A percentile compares a stretch with the other conserved stretches of the same genome.
Conservation (phyloP, 2,329 filamentous ascomycete genomes). For the Camptophora hylomeconis region DNA sequence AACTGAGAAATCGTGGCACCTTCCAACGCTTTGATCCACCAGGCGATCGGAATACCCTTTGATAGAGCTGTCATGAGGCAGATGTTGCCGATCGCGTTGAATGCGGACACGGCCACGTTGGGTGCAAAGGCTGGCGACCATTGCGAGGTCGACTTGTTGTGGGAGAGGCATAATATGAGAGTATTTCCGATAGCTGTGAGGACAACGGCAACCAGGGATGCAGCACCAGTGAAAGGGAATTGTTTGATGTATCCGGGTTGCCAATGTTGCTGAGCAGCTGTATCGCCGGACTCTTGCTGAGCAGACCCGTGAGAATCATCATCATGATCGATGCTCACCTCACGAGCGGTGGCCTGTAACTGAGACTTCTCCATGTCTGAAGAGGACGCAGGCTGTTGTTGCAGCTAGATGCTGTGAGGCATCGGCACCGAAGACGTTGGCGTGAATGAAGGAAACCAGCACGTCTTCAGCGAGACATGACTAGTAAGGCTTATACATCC, state of each 20-base stretch:
- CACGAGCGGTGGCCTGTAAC: too few relatives aligned
- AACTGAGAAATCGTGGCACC: constrained; percentile 7
- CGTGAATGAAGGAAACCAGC: too few relatives aligned
- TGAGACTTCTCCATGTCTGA: too few relatives aligned
- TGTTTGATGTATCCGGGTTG: constrained; percentile 4
- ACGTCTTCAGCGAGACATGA: too few relatives aligned
- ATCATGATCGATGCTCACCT: too few relatives aligned
- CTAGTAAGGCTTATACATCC: too few relatives aligned
- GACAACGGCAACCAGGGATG: not conserved
- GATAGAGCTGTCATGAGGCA: constrained; percentile 2
- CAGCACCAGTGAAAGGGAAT: constrained; percentile 4
- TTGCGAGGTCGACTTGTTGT: not conserved
- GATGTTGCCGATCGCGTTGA: constrained; percentile 1
- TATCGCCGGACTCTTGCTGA: too few relatives aligned
- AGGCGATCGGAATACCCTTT: constrained; percentile 6
- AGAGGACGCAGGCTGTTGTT: too few relatives aligned
- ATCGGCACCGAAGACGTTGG: too few relatives aligned
- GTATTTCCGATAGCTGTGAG: not conserved
- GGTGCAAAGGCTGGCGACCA: constrained; percentile 1
- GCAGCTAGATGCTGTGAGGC: too few relatives aligned
- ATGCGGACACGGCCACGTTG: constrained; percentile 3
- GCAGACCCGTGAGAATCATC: too few relatives aligned
- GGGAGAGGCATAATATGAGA: not conserved
- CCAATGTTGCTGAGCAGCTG: too few relatives aligned
- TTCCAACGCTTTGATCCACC: constrained; percentile 7